Percentiles rank a stretch among this genome's conserved stretches.
Conservation (phyloP, 768 basidiomycete genomes). For the Phanerochaete carnosa region DNA sequence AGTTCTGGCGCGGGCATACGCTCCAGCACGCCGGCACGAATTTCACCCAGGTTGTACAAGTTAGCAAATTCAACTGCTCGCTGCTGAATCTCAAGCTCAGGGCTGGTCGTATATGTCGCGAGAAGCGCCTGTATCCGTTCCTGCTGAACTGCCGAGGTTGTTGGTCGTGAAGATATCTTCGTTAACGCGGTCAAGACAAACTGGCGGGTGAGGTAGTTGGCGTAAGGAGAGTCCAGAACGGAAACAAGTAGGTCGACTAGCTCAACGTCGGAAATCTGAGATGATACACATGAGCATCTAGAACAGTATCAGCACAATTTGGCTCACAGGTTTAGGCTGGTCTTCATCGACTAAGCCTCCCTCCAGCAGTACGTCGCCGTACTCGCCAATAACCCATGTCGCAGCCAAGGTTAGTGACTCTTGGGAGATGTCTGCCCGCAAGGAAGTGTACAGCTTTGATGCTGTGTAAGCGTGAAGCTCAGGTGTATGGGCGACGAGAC, state of each 20-base stretch:
- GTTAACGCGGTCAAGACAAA: constrained; percentile 88
- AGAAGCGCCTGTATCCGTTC: constrained; percentile 78
- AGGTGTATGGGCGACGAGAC: constrained; percentile 94
- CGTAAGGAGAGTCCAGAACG: constrained; percentile 90
- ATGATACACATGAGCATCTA: neutral
- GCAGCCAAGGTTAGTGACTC: constrained; percentile 92
- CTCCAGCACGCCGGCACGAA: constrained; percentile 84
- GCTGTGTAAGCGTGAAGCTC: constrained; percentile 95
- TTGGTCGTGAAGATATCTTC: constrained; percentile 83
- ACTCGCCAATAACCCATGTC: constrained; percentile 96
- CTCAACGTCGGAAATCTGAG: constrained; percentile 74
- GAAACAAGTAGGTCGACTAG: constrained; percentile 83
- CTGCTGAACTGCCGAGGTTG: constrained; percentile 63
- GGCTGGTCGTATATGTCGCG: constrained; percentile 78
- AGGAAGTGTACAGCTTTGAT: constrained; percentile 84
- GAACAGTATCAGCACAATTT: neutral
- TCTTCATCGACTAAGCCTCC: constrained; percentile 81
- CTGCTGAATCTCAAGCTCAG: constrained; percentile 94
- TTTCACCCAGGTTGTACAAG: constrained; percentile 74
- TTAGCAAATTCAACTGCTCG: constrained; percentile 93
- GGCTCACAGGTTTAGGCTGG: constrained; percentile 59
- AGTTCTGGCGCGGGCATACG: constrained; percentile 99
- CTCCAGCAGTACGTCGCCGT: constrained; percentile 85
- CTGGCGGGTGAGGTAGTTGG: constrained; percentile 87
- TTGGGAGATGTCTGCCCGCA: constrained; percentile 91